These are phyloP conservation scores for Calvatia gigantea DNA, from an alignment of 768 basidiomycete species.

Conservation along the genomic window DNA sequence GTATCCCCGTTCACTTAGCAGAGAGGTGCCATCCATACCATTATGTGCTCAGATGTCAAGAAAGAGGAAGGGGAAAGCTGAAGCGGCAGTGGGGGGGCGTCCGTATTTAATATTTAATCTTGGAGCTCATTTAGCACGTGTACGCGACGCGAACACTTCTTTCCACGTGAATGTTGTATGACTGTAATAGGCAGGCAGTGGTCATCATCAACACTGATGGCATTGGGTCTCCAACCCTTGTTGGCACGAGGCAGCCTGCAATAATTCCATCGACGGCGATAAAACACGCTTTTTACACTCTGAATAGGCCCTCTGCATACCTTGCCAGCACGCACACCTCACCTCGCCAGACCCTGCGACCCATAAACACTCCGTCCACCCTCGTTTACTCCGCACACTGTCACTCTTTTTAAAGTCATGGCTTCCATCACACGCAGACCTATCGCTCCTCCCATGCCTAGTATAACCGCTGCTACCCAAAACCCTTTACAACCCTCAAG, in stretches of 20 bases:
- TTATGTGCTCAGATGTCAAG: neutral
- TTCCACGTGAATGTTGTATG: constrained; percentile 3
- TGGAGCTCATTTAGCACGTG: constrained; percentile 8
- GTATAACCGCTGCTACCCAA: constrained; percentile 27
- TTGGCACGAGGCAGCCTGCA: constrained; percentile 5
- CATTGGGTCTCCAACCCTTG: neutral
- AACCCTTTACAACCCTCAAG: constrained; percentile 58
- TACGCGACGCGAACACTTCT: neutral
- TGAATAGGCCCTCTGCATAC: neutral
- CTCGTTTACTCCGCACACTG: constrained; percentile 6
- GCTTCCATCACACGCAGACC: constrained; percentile 30
- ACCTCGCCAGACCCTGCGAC: constrained; percentile 6
- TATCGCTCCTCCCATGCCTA: constrained; percentile 40
- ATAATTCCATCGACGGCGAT: constrained; percentile 1
- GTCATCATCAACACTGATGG: too few relatives aligned
- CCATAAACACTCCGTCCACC: neutral
- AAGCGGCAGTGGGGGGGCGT: neutral
- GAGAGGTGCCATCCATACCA: neutral
- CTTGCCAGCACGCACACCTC: constrained; percentile 11
- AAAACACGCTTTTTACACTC: constrained; percentile 4
- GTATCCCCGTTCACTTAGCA: too few relatives aligned
- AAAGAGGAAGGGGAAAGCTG: neutral
- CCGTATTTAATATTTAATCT: neutral
- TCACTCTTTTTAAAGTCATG: constrained; percentile 16
- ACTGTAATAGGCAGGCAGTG: neutral